phyloP scores from a whole-genome alignment of 1,139 yeast genomes.

The Yamadazyma triangularis region DNA sequence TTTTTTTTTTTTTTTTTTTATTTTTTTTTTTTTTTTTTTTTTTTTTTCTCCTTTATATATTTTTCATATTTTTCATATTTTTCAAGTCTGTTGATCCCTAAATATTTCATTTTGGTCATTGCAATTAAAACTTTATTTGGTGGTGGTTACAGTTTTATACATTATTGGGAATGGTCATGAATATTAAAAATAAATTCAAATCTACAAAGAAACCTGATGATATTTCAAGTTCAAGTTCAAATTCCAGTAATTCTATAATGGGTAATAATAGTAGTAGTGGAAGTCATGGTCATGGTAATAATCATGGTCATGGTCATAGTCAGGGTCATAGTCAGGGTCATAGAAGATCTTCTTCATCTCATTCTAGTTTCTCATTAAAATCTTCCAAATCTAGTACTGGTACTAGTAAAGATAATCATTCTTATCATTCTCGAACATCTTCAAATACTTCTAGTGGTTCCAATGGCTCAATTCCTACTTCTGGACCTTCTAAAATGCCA shows the following conservation, averaged over 20 bases:
- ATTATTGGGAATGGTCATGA: conserved; percentile 4
- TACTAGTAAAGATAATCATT: not conserved
- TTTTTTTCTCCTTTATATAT: not conserved
- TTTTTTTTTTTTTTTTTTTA: not conserved
- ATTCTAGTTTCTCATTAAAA: conserved; percentile 10
- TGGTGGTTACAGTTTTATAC: not conserved
- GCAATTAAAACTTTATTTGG: too few species aligned
- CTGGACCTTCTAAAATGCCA: not conserved
- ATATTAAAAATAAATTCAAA: conserved; percentile 9
- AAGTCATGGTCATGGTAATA: too few species aligned
- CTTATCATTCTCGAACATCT: conserved; percentile 7
- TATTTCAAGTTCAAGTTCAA: too few species aligned
- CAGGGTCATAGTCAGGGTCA: conserved; percentile 4
- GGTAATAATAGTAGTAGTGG: too few species aligned
- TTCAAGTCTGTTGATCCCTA: conserved; percentile 2
- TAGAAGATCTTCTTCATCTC: conserved; percentile 9
- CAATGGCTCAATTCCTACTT: not conserved
- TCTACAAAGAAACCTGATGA: conserved; percentile 2
- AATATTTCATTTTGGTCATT: too few species aligned
- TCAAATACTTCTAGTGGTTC: conserved; percentile 6
- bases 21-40: conserved; percentile 1
- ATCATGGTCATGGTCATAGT: too few species aligned
- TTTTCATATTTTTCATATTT: conserved; percentile 6
- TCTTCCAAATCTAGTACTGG: conserved; percentile 7
- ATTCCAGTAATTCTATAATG: too few species aligned